Percentiles rank a stretch among this genome's conserved stretches.
These are phyloP conservation scores for Nitzschia sp. DNA, from an alignment of 108 stramenopile species.

Conservation along the genomic window DNA sequence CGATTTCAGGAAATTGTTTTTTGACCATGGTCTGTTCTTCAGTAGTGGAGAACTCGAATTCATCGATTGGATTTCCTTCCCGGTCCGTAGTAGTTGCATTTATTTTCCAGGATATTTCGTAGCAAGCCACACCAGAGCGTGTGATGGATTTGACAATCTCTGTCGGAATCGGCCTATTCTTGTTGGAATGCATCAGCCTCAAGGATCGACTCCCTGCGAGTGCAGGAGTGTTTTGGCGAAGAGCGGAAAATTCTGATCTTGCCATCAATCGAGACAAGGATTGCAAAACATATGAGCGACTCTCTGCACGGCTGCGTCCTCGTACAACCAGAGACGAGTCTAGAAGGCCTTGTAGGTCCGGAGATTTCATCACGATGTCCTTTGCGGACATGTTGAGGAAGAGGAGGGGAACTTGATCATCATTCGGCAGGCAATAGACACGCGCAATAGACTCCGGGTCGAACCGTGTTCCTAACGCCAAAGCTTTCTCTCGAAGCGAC, in stretches of 20 bases:
- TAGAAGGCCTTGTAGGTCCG: conserved; percentile 43
- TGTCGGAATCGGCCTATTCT: conserved; percentile 51
- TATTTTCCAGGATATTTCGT: conserved; percentile 63
- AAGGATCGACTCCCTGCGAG: neutral
- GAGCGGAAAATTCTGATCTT: conserved; percentile 41
- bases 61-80: conserved; percentile 52
- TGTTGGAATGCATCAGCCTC: too few species aligned
- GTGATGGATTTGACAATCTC: conserved; percentile 45
- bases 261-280: conserved; percentile 58
- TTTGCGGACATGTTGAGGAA: conserved; percentile 29
- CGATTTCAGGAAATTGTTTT: conserved; percentile 49
- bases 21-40: conserved; percentile 54
- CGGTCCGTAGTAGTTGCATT: conserved; percentile 43
- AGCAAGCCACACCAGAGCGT: conserved; percentile 43
- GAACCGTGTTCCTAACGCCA: conserved; percentile 47
- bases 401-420: conserved; percentile 54
- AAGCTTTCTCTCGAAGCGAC: conserved; percentile 55
- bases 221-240: conserved; percentile 25
- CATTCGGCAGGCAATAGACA: conserved; percentile 70
- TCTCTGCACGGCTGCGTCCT: conserved; percentile 50
- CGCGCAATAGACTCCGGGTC: conserved; percentile 48
- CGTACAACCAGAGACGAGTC: conserved; percentile 52
- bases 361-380: conserved; percentile 39
- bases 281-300: conserved; percentile 54
- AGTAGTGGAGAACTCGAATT: conserved; percentile 62